A percentile compares a stretch with the other conserved stretches of the same genome.
phyloP scores from a whole-genome alignment of 768 basidiomycete species.

The Steccherinum ochraceum region DNA sequence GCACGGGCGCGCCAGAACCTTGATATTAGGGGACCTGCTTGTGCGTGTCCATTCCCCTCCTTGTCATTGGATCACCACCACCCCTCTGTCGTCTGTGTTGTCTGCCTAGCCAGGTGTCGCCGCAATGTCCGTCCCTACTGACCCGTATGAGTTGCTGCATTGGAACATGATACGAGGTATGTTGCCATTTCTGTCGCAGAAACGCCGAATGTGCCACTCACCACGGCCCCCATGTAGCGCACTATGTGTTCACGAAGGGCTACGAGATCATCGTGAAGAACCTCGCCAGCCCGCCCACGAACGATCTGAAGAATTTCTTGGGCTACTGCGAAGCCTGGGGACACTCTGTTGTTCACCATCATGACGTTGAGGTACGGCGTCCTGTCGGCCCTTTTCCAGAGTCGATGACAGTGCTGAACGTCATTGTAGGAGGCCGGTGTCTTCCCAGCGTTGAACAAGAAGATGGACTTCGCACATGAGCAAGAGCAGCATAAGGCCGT shows the following conservation, averaged over 20 bases:
- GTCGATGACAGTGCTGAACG: not conserved
- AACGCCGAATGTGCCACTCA: not conserved
- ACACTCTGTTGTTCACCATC: constrained; percentile 27
- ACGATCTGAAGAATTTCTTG: constrained; percentile 33
- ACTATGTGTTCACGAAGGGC: constrained; percentile 30
- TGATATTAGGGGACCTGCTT: not conserved
- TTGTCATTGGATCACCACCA: not conserved
- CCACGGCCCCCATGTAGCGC: constrained; percentile 18
- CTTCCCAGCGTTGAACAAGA: constrained; percentile 30
- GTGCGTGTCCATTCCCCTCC: not conserved
- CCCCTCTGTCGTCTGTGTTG: not conserved
- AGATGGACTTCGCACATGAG: constrained; percentile 33
- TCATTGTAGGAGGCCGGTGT: constrained; percentile 22
- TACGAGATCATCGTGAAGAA: constrained; percentile 29
- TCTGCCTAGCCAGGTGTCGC: no score
- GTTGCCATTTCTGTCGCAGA: not conserved
- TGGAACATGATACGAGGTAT: constrained; percentile 17
- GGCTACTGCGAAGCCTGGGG: constrained; percentile 35
- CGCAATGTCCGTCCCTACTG: constrained; percentile 2
- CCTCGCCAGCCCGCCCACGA: constrained; percentile 28
- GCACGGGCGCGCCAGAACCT: not conserved
- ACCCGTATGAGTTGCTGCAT: constrained; percentile 12
- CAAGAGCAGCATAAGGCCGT: constrained; percentile 30
- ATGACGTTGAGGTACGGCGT: constrained; percentile 28
- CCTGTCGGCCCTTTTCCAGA: not conserved